Conservation (phyloP, 2,329 filamentous ascomycete species). For the Didymella segeticola region DNA sequence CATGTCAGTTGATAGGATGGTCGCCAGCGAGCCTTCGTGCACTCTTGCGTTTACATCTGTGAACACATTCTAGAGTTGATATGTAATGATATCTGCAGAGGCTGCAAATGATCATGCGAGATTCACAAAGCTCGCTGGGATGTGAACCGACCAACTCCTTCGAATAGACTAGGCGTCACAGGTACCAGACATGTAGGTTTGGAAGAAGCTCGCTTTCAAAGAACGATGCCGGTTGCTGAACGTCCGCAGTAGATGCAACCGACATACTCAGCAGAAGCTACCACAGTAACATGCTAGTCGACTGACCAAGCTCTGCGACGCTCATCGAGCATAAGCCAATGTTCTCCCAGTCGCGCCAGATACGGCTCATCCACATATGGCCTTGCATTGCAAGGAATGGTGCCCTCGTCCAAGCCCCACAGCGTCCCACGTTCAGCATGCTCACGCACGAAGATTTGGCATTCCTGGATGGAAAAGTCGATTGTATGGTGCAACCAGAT, state of each 20-base stretch:
- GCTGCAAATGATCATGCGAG: too few relatives aligned
- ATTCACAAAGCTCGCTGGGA: too few relatives aligned
- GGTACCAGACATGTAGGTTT: background rate
- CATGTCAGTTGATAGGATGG: too few relatives aligned
- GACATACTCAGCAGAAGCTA: background rate
- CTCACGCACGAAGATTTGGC: conserved; percentile 52
- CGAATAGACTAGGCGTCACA: too few relatives aligned
- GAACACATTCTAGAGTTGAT: too few relatives aligned
- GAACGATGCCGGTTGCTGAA: background rate
- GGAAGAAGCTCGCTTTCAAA: background rate
- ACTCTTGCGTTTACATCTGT: too few relatives aligned
- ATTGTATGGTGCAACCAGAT: conserved; percentile 52
- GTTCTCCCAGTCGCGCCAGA: conserved; percentile 5
- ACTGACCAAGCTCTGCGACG: conserved; percentile 18
- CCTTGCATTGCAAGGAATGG: conserved; percentile 13
- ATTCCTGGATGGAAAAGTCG: conserved; percentile 49
- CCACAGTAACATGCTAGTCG: background rate
- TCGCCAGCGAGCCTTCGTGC: too few relatives aligned
- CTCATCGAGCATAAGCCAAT: conserved; percentile 18
- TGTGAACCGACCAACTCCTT: background rate
- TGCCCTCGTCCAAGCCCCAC: conserved; percentile 22
- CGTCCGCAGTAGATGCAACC: background rate
- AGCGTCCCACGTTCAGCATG: conserved; percentile 51
- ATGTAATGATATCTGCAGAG: background rate
- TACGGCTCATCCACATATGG: conserved; percentile 18